Base-by-base conservation (phyloP, 2,329 filamentous ascomycete genomes). In the Diplocarpon mali region DNA sequence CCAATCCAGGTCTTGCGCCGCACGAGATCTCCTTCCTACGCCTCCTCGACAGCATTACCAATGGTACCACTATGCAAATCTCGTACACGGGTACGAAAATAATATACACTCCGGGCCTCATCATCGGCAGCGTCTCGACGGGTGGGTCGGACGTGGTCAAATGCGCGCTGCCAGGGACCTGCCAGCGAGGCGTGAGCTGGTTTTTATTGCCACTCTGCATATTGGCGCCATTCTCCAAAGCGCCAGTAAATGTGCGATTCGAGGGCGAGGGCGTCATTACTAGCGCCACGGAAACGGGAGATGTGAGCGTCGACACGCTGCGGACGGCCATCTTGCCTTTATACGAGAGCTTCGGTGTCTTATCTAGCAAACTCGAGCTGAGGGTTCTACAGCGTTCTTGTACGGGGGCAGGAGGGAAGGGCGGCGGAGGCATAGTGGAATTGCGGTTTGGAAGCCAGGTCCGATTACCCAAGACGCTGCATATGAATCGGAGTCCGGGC, bases 1-100 rank as follows among this genome's bases (percentile, higher is more conserved):
- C 86, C 34, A 81, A 84, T 57, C 89, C 92, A 1, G 92, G 92
- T 58, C 83, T 98, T 44, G 83, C 86, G 43, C 82, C 87, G 39
- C 84, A 95, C 69, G 92, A 98, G 67, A 81, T 96, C 58, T 96
- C 92, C 38, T 90, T 98, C 65, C 76, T 98, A 28, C 89, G 92
- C 46, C 83, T 98, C 14, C 80, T 98, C 60, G 92, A 96, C 65
- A 76, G 86, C 55, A 75, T 98, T 58, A 98, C 92, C 60, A 98
- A 98, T 71, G 92, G 92, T 67, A 85, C 85, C 46, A 80, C 84
- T 45, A 87, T 96, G 68, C 89, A 95, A 60, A 95, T 98, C 56
- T 95, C 88, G 10, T 92, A 94, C 68, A 95, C 88, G 1, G 92
- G 92, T 61, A 96, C 92, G 0, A 89, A 87, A 1, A 76, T 98